These are phyloP conservation scores for Globisporangium emineosum DNA, from an alignment of 352 stramenopile species.

Conservation along the genomic window DNA sequence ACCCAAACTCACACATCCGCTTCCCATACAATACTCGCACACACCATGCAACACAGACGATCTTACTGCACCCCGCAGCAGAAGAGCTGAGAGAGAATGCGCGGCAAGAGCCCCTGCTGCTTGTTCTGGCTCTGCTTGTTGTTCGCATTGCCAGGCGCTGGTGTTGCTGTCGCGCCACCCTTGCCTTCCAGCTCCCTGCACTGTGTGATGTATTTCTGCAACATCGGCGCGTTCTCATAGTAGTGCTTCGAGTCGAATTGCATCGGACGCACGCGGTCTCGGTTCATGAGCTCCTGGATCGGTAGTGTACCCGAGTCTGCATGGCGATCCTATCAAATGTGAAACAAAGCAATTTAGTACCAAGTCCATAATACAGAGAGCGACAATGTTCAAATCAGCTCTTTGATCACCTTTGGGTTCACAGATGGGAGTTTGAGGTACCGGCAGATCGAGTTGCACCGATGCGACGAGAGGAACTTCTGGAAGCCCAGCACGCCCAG, in stretches of 20 bases:
- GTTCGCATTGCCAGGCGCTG: neutral
- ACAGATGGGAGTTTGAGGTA: conserved; percentile 81
- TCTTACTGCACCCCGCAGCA: conserved; percentile 11
- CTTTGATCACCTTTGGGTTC: conserved; percentile 53
- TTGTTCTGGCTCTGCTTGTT: neutral
- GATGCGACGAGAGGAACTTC: conserved; percentile 85
- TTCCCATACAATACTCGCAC: neutral
- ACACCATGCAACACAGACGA: neutral
- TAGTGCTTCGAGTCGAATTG: conserved; percentile 86
- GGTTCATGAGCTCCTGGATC: conserved; percentile 80
- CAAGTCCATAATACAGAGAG: neutral
- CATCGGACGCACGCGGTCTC: conserved; percentile 58
- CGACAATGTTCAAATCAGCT: neutral
- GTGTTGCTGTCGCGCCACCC: no score
- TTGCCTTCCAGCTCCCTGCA: conserved; percentile 54
- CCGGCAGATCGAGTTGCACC: conserved; percentile 87
- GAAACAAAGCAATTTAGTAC: neutral
- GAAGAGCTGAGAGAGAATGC: conserved; percentile 12
- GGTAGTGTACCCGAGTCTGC: conserved; percentile 72
- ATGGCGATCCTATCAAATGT: conserved; percentile 36
- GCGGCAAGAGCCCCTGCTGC: conserved; percentile 7
- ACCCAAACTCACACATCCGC: neutral
- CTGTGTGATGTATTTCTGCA: conserved; percentile 82
- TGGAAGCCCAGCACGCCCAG: conserved; percentile 80
- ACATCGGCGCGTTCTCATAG: conserved; percentile 82